phyloP scores from a whole-genome alignment of 2,329 filamentous ascomycete genomes.

The Colletotrichum viniferum region DNA sequence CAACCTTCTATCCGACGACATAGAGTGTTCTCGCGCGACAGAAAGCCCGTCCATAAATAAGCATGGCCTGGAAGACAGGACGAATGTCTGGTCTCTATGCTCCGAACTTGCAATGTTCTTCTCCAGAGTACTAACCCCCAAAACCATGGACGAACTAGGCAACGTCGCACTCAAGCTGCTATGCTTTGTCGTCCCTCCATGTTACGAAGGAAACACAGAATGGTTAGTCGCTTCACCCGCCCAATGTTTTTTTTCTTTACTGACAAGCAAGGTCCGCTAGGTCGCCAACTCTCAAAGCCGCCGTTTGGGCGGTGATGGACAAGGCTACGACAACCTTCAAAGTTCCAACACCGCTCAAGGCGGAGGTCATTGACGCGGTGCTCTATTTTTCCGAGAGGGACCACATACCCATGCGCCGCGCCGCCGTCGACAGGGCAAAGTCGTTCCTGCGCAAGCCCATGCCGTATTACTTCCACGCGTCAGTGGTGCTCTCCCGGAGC shows the following conservation, averaged over 20 bases:
- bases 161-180: conserved; percentile 26
- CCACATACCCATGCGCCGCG: conserved; percentile 26
- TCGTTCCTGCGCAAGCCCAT: conserved; percentile 29
- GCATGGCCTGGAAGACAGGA: conserved; percentile 23
- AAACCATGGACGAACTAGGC: conserved; percentile 24
- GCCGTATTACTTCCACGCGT: conserved; percentile 36
- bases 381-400: conserved; percentile 37
- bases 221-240: conserved; percentile 24
- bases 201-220: conserved; percentile 33
- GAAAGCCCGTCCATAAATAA: conserved; percentile 20
- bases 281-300: conserved; percentile 26
- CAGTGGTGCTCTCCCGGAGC: conserved; percentile 33
- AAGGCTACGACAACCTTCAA: conserved; percentile 12
- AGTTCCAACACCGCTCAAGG: conserved; percentile 18
- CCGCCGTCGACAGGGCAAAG: conserved; percentile 29
- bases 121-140: not conserved
- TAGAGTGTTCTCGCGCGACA: not conserved
- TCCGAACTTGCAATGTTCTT: conserved; percentile 1
- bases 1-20: conserved; percentile 21
- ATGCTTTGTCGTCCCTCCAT: conserved; percentile 33
- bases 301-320: conserved; percentile 31
- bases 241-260: accelerated
- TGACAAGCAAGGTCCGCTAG: conserved; percentile 16
- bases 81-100: conserved; percentile 23
- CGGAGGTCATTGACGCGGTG: conserved; percentile 29